These are phyloP conservation scores for Gossypium gossypioides DNA, from an alignment of 441 rosid species.

Conservation along the genomic window DNA sequence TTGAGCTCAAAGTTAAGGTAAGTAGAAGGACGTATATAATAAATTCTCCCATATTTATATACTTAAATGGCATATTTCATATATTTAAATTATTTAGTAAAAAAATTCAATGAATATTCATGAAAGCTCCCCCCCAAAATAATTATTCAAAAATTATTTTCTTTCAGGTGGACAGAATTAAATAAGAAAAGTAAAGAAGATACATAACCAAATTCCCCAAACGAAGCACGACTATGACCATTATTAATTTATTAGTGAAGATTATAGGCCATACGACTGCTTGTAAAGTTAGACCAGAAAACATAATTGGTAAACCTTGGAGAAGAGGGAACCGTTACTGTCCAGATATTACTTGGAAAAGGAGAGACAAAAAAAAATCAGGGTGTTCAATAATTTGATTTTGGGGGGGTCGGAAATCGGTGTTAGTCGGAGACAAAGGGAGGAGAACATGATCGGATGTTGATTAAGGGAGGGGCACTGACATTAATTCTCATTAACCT, in stretches of 20 bases:
- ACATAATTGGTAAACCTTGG: background rate
- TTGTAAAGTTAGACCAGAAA: background rate
- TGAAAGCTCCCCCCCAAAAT: background rate
- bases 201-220: background rate
- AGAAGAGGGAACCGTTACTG: background rate
- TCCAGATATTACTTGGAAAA: background rate
- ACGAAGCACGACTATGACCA: background rate
- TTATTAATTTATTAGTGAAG: background rate
- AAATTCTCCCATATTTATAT: too few species aligned
- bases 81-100: background rate
- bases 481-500: background rate
- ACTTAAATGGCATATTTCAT: background rate
- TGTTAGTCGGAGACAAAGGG: background rate
- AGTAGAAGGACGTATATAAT: too few species aligned
- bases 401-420: background rate
- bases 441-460: background rate
- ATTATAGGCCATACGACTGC: background rate
- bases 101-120: background rate
- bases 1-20: too few species aligned
- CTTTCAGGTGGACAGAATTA: background rate
- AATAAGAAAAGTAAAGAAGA: background rate
- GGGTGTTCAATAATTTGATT: background rate
- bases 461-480: constrained; percentile 8
- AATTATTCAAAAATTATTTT: background rate
- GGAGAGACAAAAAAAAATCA: constrained; percentile 2